Percentiles rank a stretch among this genome's conserved stretches.
phyloP scores from a whole-genome alignment of 1,139 yeast genomes.

The Yamadazyma siamensis region DNA sequence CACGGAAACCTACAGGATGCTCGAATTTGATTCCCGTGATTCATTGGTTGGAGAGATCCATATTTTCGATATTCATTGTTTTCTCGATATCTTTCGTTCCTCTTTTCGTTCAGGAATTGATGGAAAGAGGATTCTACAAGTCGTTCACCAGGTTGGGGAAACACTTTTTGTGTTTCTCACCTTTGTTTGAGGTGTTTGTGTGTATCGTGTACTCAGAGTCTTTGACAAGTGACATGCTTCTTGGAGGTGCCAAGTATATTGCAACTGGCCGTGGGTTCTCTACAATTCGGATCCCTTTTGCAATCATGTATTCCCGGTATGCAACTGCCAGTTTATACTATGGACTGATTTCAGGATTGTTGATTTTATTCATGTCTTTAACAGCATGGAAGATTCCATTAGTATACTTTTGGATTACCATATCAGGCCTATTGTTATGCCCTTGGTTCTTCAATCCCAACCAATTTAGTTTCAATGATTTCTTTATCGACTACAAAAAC shows the following conservation, averaged over 20 bases:
- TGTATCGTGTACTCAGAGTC: slow-evolving; percentile 51
- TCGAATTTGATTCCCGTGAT: slow-evolving; percentile 47
- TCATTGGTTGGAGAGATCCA: slow-evolving; percentile 48
- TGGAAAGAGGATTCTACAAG: slow-evolving; percentile 48
- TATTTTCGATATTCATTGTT: slow-evolving; percentile 47
- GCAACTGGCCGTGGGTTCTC: slow-evolving; percentile 58
- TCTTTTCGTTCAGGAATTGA: slow-evolving; percentile 47
- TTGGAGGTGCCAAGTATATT: slow-evolving; percentile 54
- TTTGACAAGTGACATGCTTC: slow-evolving; percentile 42
- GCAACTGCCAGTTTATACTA: slow-evolving; percentile 45
- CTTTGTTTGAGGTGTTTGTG: slow-evolving; percentile 52
- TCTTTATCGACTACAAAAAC: slow-evolving; percentile 44
- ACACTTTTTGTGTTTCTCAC: slow-evolving; percentile 49
- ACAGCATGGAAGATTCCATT: slow-evolving; percentile 48
- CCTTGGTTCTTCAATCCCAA: slow-evolving; percentile 53
- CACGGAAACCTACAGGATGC: slow-evolving; percentile 44
- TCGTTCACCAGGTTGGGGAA: slow-evolving; percentile 41
- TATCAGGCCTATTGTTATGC: slow-evolving; percentile 40
- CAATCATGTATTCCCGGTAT: slow-evolving; percentile 43
- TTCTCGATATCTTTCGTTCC: slow-evolving; percentile 51
- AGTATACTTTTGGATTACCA: slow-evolving; percentile 49
- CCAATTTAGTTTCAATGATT: slow-evolving; percentile 48
- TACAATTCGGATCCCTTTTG: slow-evolving; percentile 43
- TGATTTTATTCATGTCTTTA: slow-evolving; percentile 41
- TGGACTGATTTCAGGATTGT: slow-evolving; percentile 35